Conservation (phyloP, 306 rosid species). For the Purshia tridentata region DNA sequence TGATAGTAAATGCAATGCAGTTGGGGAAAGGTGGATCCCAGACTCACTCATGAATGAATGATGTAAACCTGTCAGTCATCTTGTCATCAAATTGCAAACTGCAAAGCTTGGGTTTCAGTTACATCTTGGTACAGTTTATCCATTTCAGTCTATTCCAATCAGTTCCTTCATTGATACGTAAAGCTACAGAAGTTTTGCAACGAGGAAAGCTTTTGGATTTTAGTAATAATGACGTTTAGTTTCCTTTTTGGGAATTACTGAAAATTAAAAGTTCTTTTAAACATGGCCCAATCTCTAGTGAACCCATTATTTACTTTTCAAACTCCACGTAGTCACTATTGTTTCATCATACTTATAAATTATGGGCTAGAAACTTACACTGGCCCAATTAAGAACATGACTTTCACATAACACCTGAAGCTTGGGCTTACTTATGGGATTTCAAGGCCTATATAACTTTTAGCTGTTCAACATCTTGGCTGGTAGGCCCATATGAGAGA, state of each 20-base stretch:
- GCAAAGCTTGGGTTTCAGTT: constrained; percentile 7
- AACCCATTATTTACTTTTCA: not conserved
- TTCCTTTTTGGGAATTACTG: not conserved
- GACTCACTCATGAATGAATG: constrained; percentile 4
- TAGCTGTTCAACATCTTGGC: too few species aligned
- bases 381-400: not conserved
- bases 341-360: too few species aligned
- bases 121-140: not conserved
- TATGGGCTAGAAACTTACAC: not conserved
- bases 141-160: constrained; percentile 13
- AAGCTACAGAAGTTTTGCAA: too few species aligned
- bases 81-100: constrained; percentile 27
- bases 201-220: not conserved
- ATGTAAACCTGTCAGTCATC: constrained; percentile 18
- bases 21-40: constrained; percentile 23
- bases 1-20: constrained; percentile 41
- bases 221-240: not conserved
- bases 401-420: not conserved
- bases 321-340: too few species aligned
- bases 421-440: too few species aligned
- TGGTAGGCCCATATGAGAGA: too few species aligned
- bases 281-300: not conserved
- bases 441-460: too few species aligned
- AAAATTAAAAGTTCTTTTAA: not conserved
- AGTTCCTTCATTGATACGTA: constrained; percentile 17